Evolutionary conservation across 2,329 filamentous ascomycete species (phyloP).

Genomic region (Tolypocladium tropicale): DNA sequence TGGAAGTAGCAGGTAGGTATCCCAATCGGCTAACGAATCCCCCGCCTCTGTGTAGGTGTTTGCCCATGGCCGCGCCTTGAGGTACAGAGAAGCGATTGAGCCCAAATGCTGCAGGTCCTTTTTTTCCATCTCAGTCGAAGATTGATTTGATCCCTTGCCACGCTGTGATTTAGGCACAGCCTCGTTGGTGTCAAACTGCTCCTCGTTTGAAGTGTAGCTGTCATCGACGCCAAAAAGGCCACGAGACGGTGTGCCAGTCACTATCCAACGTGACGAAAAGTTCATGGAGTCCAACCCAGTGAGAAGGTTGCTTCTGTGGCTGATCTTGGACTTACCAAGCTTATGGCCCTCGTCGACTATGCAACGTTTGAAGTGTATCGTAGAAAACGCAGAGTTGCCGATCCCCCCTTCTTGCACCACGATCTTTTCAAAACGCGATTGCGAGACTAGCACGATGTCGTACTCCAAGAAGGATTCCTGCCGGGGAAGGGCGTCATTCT

Average conservation of each 20-base stretch:
- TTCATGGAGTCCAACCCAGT: conserved; percentile 41
- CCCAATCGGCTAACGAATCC: conserved; percentile 57
- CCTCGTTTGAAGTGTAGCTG: not conserved
- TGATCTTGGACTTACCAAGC: conserved; percentile 54
- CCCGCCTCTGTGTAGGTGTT: conserved; percentile 45
- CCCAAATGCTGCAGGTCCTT: conserved; percentile 59
- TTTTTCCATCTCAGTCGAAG: conserved; percentile 39
- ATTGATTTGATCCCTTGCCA: conserved; percentile 10
- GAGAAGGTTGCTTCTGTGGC: conserved; percentile 45
- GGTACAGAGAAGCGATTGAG: conserved; percentile 56
- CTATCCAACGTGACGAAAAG: conserved; percentile 72
- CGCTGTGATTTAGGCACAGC: conserved; percentile 10
- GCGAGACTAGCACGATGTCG: conserved; percentile 72
- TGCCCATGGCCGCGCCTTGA: conserved; percentile 71
- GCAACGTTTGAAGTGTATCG: conserved; percentile 74
- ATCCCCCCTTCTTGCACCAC: conserved; percentile 19
- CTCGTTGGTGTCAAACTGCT: conserved; percentile 8
- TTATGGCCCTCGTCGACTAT: conserved; percentile 90
- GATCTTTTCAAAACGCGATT: conserved; percentile 58
- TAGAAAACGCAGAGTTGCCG: conserved; percentile 49
- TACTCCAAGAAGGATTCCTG: conserved; percentile 49
- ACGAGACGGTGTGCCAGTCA: conserved; percentile 81
- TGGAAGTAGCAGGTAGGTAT: conserved; percentile 56
- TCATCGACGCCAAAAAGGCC: conserved; percentile 61
- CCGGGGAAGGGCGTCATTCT: conserved; percentile 43